Conservation (phyloP, 2,329 filamentous ascomycete species). For the Botryotinia globosa region DNA sequence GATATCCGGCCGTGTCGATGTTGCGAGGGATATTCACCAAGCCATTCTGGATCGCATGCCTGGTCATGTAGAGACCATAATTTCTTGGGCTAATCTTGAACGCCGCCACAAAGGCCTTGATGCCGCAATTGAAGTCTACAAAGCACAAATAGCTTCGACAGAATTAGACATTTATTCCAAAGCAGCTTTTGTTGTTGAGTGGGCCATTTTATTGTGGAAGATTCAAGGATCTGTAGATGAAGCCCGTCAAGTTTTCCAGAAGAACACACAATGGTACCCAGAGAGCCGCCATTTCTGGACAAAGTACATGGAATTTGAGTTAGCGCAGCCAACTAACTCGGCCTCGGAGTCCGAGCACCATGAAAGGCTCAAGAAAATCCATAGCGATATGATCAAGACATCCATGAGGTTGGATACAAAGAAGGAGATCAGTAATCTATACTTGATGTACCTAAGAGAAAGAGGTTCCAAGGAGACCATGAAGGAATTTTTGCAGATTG, state of each 20-base stretch:
- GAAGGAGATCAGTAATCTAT: conserved; percentile 72
- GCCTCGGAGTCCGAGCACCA: conserved; percentile 64
- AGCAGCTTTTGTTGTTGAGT: conserved; percentile 82
- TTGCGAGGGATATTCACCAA: conserved; percentile 81
- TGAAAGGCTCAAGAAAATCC: conserved; percentile 75
- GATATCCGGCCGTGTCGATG: conserved; percentile 69
- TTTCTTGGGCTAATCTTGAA: conserved; percentile 82
- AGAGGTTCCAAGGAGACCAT: conserved; percentile 79
- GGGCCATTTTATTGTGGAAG: conserved; percentile 85
- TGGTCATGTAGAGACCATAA: conserved; percentile 80
- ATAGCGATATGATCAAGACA: conserved; percentile 70
- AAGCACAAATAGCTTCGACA: conserved; percentile 72
- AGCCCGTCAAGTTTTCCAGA: conserved; percentile 77
- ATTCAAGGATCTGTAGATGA: conserved; percentile 76
- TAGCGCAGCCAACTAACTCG: conserved; percentile 70
- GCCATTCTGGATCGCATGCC: conserved; percentile 75
- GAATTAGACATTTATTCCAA: conserved; percentile 75
- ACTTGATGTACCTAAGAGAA: conserved; percentile 81
- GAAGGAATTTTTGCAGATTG: conserved; percentile 79
- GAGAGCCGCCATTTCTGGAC: conserved; percentile 89
- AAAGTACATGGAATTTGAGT: conserved; percentile 84
- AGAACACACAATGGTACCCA: conserved; percentile 78
- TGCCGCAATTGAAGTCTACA: conserved; percentile 79
- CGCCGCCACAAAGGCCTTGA: conserved; percentile 81
- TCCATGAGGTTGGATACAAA: conserved; percentile 64